These are phyloP conservation scores for Bruguiera parviflora DNA, from an alignment of 345 rosid species.

Conservation along the genomic window DNA sequence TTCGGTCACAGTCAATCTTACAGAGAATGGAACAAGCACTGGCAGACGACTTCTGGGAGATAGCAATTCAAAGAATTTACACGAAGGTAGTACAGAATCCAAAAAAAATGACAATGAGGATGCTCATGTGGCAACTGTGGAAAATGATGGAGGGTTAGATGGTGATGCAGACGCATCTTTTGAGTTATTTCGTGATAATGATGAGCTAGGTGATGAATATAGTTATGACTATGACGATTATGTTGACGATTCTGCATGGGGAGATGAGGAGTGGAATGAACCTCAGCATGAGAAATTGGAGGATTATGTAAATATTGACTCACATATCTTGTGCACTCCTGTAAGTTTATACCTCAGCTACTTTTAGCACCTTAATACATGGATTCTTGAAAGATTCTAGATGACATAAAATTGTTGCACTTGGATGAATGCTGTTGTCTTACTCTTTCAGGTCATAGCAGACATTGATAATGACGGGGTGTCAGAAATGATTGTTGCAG, in stretches of 20 bases:
- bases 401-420: constrained; percentile 9
- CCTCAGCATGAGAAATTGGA: constrained; percentile 73
- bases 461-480: constrained; percentile 97
- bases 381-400: constrained; percentile 10
- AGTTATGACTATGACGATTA: constrained; percentile 90
- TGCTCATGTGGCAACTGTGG: constrained; percentile 61
- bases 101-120: constrained; percentile 37
- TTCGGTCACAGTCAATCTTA: constrained; percentile 35
- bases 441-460: constrained; percentile 71
- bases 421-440: constrained; percentile 16
- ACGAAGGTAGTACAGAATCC: constrained; percentile 46
- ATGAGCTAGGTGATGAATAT: constrained; percentile 90
- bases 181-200: constrained; percentile 82
- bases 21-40: constrained; percentile 43
- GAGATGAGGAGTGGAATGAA: constrained; percentile 96
- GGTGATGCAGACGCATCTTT: constrained; percentile 91
- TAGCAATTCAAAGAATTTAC: constrained; percentile 43
- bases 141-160: constrained; percentile 75
- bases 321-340: constrained; percentile 92
- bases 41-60: constrained; percentile 82
- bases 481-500: constrained; percentile 90
- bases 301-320: constrained; percentile 87
- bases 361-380: neutral
- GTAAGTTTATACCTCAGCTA: constrained; percentile 49
- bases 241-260: constrained; percentile 88